Conservation (phyloP, 192 early-diverging fungal genomes). For the Dissophora ornata region DNA sequence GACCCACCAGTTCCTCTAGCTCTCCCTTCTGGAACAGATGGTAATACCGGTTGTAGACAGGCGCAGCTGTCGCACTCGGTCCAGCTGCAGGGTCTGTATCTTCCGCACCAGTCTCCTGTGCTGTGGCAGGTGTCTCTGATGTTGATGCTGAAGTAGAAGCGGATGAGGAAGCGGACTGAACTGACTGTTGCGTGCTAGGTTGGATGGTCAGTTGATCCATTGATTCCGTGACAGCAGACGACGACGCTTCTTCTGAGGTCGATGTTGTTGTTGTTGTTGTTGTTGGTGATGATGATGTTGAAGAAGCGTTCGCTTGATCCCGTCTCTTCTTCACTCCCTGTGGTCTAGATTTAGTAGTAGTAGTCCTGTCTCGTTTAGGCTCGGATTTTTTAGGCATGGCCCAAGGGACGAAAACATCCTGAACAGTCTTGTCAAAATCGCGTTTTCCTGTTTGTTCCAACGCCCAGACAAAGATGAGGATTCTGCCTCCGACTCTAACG, state of each 20-base stretch:
- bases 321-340: slow-evolving; percentile 55
- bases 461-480: slow-evolving; percentile 96
- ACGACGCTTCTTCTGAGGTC: neutral
- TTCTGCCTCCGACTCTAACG: slow-evolving; percentile 71
- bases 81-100: no score
- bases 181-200: neutral
- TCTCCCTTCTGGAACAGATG: slow-evolving; percentile 92
- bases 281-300: neutral
- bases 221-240: neutral
- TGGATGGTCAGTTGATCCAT: slow-evolving; percentile 17
- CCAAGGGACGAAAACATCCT: slow-evolving; percentile 98
- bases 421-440: slow-evolving; percentile 78
- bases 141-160: slow-evolving; percentile 1
- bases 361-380: slow-evolving; percentile 44
- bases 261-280: neutral
- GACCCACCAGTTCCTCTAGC: slow-evolving; percentile 74
- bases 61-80: slow-evolving; percentile 7
- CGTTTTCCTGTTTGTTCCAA: slow-evolving; percentile 88
- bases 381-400: slow-evolving; percentile 67
- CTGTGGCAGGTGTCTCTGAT: neutral
- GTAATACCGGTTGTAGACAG: slow-evolving; percentile 77
- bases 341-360: no score
- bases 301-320: slow-evolving; percentile 57
- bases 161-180: neutral
- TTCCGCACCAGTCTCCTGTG: neutral